phyloP scores from a whole-genome alignment of 2,329 filamentous ascomycete genomes.

The Aspergillus melleus region DNA sequence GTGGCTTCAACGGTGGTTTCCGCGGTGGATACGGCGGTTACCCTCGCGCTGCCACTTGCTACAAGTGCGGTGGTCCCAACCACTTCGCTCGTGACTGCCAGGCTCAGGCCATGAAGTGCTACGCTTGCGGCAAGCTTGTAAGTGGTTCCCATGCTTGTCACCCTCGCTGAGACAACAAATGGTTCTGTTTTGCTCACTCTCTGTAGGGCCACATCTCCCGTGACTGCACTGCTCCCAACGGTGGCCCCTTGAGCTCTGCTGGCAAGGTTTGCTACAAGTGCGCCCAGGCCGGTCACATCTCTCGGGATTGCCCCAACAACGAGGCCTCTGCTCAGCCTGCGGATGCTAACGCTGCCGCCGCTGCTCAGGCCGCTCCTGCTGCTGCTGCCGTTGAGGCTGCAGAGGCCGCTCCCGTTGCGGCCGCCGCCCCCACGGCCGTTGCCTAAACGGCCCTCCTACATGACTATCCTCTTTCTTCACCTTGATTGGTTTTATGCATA shows the following conservation, averaged over 20 bases:
- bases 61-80: conserved; percentile 81
- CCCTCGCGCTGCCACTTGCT: conserved; percentile 62
- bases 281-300: conserved; percentile 93
- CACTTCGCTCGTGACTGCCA: conserved; percentile 98
- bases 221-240: conserved; percentile 96
- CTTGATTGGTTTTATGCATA: conserved; percentile 15
- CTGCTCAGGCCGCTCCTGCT: conserved; percentile 22
- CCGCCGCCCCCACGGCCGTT: conserved; percentile 45
- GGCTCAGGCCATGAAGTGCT: conserved; percentile 98
- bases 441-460: conserved; percentile 36
- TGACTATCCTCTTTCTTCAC: not conserved
- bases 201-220: conserved; percentile 76
- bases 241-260: conserved; percentile 89
- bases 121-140: conserved; percentile 86
- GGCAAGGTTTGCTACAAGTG: conserved; percentile 99
- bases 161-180: not conserved
- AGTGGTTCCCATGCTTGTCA: conserved; percentile 18
- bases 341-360: conserved; percentile 33
- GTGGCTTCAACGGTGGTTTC: conserved; percentile 59
- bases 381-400: conserved; percentile 34
- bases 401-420: conserved; percentile 31
- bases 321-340: conserved; percentile 45
- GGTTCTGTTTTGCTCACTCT: conserved; percentile 3
- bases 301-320: conserved; percentile 86
- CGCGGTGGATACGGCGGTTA: conserved; percentile 70